phyloP scores from a whole-genome alignment of 345 rosid genomes.

The Fremontodendron californicum region DNA sequence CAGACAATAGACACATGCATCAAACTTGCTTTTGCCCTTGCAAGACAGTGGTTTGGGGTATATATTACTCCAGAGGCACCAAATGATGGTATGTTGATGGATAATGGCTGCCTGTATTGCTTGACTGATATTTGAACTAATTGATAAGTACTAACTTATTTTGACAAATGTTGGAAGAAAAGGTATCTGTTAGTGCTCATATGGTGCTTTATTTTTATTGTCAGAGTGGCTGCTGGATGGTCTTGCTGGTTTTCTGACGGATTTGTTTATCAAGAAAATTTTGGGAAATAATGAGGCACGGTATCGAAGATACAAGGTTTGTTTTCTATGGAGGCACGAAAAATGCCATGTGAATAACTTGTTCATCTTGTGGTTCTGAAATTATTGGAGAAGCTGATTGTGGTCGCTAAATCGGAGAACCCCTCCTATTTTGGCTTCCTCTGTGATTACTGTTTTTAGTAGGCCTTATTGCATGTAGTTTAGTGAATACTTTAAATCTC shows the following conservation, averaged over 20 bases:
- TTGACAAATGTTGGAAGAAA: not conserved
- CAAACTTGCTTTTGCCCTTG: constrained; percentile 85
- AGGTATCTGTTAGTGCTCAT: not conserved
- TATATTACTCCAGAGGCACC: constrained; percentile 75
- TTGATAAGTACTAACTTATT: not conserved
- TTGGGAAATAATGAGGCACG: constrained; percentile 97
- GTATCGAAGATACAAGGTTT: constrained; percentile 90
- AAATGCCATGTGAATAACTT: not conserved
- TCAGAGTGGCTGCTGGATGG: constrained; percentile 98
- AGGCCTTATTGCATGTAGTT: not conserved
- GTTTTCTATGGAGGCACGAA: constrained; percentile 13
- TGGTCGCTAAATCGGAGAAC: not conserved
- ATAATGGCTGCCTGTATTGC: constrained; percentile 18
- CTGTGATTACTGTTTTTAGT: not conserved
- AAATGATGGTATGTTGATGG: constrained; percentile 69
- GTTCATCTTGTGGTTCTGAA: not conserved
- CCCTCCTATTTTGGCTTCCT: not conserved
- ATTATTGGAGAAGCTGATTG: not conserved
- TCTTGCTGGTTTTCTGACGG: constrained; percentile 88
- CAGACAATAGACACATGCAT: constrained; percentile 88
- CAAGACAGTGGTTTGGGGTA: constrained; percentile 98
- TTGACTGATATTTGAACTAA: constrained; percentile 12
- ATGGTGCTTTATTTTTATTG: constrained; percentile 19
- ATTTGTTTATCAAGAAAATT: constrained; percentile 81
- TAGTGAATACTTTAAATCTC: not conserved